Conservation (phyloP, 257 asterid genomes). For the Solanum verrucosum region DNA sequence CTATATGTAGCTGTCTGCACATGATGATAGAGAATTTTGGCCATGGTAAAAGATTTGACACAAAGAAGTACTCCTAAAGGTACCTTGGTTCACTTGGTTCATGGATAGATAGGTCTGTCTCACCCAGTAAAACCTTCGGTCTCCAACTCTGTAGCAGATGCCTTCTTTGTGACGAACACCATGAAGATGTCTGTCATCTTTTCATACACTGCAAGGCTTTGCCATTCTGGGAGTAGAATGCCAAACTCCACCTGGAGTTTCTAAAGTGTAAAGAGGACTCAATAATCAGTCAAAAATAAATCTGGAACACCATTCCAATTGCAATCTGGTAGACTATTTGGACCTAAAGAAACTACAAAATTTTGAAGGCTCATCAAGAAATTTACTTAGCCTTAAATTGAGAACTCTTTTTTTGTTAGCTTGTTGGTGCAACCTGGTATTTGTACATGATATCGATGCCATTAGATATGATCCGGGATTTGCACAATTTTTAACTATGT, state of each 20-base stretch:
- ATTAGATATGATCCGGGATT: not conserved
- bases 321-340: not conserved
- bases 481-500: not conserved
- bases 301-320: not conserved
- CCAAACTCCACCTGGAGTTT: not conserved
- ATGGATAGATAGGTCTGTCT: not conserved
- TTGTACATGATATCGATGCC: not conserved
- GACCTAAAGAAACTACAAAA: not conserved
- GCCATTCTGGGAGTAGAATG: not conserved
- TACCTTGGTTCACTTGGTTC: not conserved
- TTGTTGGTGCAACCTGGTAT: not conserved
- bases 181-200: not conserved
- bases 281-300: not conserved
- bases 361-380: not conserved
- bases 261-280: not conserved
- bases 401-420: not conserved
- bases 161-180: not conserved
- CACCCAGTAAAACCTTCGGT: not conserved
- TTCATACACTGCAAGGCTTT: not conserved
- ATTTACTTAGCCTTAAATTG: not conserved
- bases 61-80: not conserved
- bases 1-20: not conserved
- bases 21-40: not conserved
- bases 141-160: not conserved
- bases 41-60: not conserved